Base-by-base conservation (phyloP, 2,329 filamentous ascomycete genomes). In the Sarocladiaceae sp. region DNA sequence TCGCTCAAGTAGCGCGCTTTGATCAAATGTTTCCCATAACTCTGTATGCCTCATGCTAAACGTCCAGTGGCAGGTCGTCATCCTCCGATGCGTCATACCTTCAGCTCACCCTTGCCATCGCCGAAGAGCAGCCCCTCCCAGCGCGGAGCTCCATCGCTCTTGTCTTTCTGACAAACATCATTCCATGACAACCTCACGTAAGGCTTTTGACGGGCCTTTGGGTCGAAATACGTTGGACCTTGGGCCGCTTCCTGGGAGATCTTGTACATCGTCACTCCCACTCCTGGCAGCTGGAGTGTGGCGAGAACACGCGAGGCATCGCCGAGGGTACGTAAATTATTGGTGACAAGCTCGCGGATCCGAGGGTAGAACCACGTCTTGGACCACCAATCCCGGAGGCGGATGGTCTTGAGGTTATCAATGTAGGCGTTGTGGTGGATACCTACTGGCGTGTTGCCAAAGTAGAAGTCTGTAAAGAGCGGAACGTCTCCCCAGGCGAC, bases 351-450 rank as follows among this genome's bases (percentile, higher is more conserved):
- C 9, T 55, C 51, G 12, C 63, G 57, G 18, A 65, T 51, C 10
- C 53, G 51, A 1, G 57, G 53, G 45, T 62, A 51, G 49, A 60
- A 65, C 63, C 63, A 65, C 56, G 58, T 65, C 44, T 51, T 56
- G 43, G 50, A 50, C 63, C 63, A 65, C 61, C 61, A 65, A 19
- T 62, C 42, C 43, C 53, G 53, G 3, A 65, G 44, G 4, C 62
- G 53, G 45, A 49, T 57, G 3, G 53, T 42, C 47, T 65, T 64
- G 39, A 61, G 53, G 5, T 56, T 56, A 11, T 53, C 47, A 21
- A 59, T 46, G 52, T 62, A 62, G n/a, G 61, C 60, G 50, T 65
- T 62, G 46, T 65, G 63, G 43, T 65, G 62, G 37, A 65, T 62
- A 7, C 59, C 63, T 12, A 64, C 56, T 20, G 63, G 62, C 1